These are phyloP conservation scores for Sphenostylis stenocarpa DNA, from an alignment of 306 rosid species.

Conservation along the genomic window DNA sequence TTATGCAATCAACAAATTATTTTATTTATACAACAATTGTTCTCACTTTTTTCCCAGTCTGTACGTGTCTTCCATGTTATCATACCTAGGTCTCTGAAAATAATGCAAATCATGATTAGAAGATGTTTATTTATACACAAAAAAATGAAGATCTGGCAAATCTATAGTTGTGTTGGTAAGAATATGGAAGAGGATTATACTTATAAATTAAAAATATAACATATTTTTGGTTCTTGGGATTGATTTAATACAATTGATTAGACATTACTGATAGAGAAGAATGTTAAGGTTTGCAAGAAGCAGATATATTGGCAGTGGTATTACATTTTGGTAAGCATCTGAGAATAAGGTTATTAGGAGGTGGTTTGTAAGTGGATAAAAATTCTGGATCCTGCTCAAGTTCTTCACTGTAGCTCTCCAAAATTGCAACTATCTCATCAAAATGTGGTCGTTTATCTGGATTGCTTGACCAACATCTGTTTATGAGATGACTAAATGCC, in stretches of 20 bases:
- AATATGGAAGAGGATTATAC: not conserved
- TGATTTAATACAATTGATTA: constrained; percentile 29
- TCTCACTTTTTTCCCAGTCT: no score
- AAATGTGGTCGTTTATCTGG: constrained; percentile 84
- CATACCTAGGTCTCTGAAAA: no score
- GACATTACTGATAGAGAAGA: not conserved
- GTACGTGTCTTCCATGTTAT: no score
- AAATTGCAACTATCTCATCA: constrained; percentile 64
- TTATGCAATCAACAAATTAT: no score
- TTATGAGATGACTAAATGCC: constrained; percentile 72
- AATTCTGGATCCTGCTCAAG: constrained; percentile 73
- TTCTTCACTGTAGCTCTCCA: constrained; percentile 64
- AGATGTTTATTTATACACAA: no score
- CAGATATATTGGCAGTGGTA: constrained; percentile 28
- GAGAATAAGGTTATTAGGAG: constrained; percentile 28
- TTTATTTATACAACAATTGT: no score
- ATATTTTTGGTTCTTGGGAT: constrained; percentile 2
- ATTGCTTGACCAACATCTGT: constrained; percentile 85
- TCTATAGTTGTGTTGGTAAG: not conserved
- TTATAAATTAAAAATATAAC: constrained; percentile 7
- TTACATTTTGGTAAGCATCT: constrained; percentile 62
- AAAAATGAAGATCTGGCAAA: not conserved
- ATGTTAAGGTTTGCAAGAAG: constrained; percentile 34
- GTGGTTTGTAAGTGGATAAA: constrained; percentile 61
- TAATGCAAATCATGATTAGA: no score